These are phyloP conservation scores for Tympanopsis confertula DNA, from an alignment of 2,329 filamentous ascomycete species.

Conservation along the genomic window DNA sequence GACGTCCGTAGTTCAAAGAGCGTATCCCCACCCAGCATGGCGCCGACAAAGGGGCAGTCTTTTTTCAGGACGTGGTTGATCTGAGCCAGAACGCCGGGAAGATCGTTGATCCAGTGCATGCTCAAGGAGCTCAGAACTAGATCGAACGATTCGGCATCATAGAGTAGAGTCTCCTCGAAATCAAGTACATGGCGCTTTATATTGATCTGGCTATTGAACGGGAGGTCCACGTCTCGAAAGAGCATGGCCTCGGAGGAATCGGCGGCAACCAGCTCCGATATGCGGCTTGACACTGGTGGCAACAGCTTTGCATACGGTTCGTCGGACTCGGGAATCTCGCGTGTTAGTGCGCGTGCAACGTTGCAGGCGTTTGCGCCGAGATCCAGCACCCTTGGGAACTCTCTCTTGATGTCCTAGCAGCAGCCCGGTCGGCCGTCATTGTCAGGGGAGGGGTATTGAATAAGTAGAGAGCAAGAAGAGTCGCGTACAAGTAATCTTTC, in stretches of 20 bases:
- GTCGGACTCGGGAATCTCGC: slow-evolving; percentile 54
- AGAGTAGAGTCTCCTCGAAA: slow-evolving; percentile 66
- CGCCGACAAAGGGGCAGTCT: slow-evolving; percentile 81
- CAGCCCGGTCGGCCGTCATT: too few relatives aligned
- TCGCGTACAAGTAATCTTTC: slow-evolving; percentile 65
- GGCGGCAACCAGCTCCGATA: slow-evolving; percentile 65
- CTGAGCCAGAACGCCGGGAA: slow-evolving; percentile 72
- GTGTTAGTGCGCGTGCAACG: slow-evolving; percentile 69
- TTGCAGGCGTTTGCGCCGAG: slow-evolving; percentile 94
- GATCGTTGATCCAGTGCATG: slow-evolving; percentile 95
- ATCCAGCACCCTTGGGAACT: slow-evolving; percentile 75
- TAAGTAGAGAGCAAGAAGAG: slow-evolving; percentile 48
- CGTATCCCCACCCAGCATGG: slow-evolving; percentile 93
- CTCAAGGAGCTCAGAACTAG: slow-evolving; percentile 80
- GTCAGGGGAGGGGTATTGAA: neutral
- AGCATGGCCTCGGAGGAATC: slow-evolving; percentile 72
- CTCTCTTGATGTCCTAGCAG: slow-evolving; percentile 75
- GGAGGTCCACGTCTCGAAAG: slow-evolving; percentile 63
- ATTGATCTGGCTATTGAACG: slow-evolving; percentile 64
- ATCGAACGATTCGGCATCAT: slow-evolving; percentile 68
- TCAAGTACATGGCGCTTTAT: slow-evolving; percentile 67
- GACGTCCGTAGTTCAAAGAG: slow-evolving; percentile 88
- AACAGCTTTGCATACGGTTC: slow-evolving; percentile 37
- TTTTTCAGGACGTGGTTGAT: slow-evolving; percentile 82
- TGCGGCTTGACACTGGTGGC: slow-evolving; percentile 57